Conservation (phyloP, 1,284 basidiomycete species). For the Apiotrichum veenhuisii region DNA sequence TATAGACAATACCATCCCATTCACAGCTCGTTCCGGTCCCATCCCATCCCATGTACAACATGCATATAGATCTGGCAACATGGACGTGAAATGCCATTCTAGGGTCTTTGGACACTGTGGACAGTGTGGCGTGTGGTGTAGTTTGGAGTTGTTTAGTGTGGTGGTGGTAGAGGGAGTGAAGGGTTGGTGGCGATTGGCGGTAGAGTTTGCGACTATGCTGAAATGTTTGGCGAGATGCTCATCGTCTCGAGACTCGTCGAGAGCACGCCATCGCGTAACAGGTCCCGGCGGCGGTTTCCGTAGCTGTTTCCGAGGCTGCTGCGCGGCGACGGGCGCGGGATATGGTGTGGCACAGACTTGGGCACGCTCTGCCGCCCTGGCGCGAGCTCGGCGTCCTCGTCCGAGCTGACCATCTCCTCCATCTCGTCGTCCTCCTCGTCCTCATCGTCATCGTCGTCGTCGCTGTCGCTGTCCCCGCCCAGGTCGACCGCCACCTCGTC, state of each 20-base stretch:
- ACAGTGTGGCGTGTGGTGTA: not conserved
- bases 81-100: not conserved
- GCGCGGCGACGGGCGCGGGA: not conserved
- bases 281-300: constrained; percentile 10
- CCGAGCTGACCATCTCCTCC: constrained; percentile 1
- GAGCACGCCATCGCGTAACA: constrained; percentile 31
- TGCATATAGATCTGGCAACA: not conserved
- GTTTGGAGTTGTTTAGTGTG: too few species aligned
- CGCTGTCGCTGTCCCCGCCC: constrained; percentile 41
- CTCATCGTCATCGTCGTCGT: constrained; percentile 52
- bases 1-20: not conserved
- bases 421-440: constrained; percentile 44
- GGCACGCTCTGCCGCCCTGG: constrained; percentile 2
- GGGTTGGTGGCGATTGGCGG: too few species aligned
- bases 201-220: not conserved
- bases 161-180: not conserved
- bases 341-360: constrained; percentile 4
- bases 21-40: not conserved
- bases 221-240: constrained; percentile 38
- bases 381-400: not conserved
- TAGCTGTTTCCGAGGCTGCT: constrained; percentile 8
- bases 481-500: constrained; percentile 52
- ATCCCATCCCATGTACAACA: constrained; percentile 1
- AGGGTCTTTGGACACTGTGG: not conserved
- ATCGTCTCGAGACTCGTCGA: constrained; percentile 42